phyloP scores from a whole-genome alignment of 2,329 filamentous ascomycete species.

The Colletotrichum scovillei region DNA sequence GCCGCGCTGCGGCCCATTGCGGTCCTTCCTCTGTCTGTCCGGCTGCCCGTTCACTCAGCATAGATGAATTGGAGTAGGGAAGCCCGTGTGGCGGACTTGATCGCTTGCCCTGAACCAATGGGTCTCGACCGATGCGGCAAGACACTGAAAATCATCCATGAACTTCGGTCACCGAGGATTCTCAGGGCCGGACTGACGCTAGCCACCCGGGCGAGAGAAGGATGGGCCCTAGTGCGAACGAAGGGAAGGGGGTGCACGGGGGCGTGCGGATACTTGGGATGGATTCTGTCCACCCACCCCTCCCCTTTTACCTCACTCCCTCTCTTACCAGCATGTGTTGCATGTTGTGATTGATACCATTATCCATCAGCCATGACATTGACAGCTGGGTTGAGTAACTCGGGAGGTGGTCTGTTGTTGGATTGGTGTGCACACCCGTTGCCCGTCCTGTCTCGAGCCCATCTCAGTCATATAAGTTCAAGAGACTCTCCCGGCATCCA shows the following conservation, averaged over 20 bases:
- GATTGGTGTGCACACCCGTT: constrained; percentile 24
- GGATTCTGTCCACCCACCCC: constrained; percentile 28
- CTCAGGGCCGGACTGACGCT: constrained; percentile 49
- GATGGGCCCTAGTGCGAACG: constrained; percentile 24
- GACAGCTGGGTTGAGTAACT: constrained; percentile 41
- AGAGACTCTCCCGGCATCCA: constrained; percentile 31
- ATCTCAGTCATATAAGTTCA: constrained; percentile 39
- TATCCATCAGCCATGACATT: constrained; percentile 37
- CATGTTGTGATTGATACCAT: constrained; percentile 36
- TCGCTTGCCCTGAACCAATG: constrained; percentile 36
- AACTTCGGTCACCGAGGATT: constrained; percentile 58
- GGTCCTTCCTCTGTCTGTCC: constrained; percentile 25
- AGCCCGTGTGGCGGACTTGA: constrained; percentile 34
- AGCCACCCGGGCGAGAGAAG: constrained; percentile 37
- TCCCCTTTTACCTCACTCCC: constrained; percentile 29
- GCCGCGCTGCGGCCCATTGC: constrained; percentile 6
- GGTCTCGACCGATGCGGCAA: constrained; percentile 47
- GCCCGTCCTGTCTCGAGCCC: constrained; percentile 19
- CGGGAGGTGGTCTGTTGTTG: constrained; percentile 28
- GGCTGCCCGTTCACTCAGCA: constrained; percentile 27
- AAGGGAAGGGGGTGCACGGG: constrained; percentile 35
- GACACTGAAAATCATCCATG: constrained; percentile 49
- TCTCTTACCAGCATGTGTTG: constrained; percentile 35
- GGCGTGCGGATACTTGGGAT: constrained; percentile 39
- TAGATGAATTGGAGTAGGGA: constrained; percentile 19